A percentile compares a stretch with the other conserved stretches of the same genome.
Evolutionary conservation across 805 yeast species (phyloP).

Genomic region (Candida maesae): DNA sequence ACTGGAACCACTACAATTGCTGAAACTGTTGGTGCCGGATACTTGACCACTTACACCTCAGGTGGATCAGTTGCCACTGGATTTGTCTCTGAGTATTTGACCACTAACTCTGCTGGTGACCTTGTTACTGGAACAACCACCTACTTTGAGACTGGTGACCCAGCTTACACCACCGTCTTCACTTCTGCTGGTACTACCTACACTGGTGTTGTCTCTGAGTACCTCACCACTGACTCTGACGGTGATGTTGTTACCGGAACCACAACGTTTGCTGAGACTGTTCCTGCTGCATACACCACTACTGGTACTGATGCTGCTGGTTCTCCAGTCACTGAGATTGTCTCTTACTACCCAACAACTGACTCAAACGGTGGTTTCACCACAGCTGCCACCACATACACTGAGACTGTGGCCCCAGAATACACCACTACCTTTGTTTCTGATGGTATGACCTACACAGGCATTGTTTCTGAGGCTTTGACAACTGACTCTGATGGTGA

Average conservation of each 20-base stretch:
- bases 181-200: background rate
- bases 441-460: too few relatives aligned
- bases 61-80: too few relatives aligned
- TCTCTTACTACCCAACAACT: too few relatives aligned
- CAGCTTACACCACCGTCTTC: background rate
- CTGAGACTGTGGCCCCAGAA: too few relatives aligned
- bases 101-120: background rate
- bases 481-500: too few relatives aligned
- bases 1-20: background rate
- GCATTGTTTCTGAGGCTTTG: too few relatives aligned
- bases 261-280: background rate
- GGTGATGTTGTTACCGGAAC: background rate
- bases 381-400: too few relatives aligned
- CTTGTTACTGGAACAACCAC: background rate
- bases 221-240: background rate
- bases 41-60: too few relatives aligned
- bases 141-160: background rate
- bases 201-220: background rate
- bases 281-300: conserved; percentile 1
- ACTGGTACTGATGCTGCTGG: background rate
- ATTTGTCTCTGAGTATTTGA: too few relatives aligned
- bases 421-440: too few relatives aligned
- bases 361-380: too few relatives aligned
- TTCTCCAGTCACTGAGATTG: too few relatives aligned
- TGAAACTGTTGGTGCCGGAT: background rate